Evolutionary conservation across 495 filamentous ascomycete genomes (phyloP).

Genomic region (Sordaria brevicollis): DNA sequence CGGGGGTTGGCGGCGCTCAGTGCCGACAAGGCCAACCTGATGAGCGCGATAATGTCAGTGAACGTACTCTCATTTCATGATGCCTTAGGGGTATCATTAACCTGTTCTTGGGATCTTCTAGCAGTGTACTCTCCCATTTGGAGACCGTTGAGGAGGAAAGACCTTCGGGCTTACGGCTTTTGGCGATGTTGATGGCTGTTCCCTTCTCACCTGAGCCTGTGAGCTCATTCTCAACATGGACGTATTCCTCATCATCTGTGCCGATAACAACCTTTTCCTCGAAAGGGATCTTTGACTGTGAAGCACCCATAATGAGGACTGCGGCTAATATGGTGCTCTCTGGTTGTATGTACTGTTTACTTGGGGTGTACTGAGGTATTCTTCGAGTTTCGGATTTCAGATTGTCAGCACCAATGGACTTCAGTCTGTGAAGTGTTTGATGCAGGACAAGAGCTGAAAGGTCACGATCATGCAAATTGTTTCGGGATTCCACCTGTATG

Average conservation of each 20-base stretch:
- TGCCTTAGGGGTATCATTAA: slow-evolving; percentile 10
- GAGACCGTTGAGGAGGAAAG: slow-evolving; percentile 37
- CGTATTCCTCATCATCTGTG: slow-evolving; percentile 37
- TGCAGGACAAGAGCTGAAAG: background rate
- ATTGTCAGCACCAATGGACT: background rate
- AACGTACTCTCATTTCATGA: background rate
- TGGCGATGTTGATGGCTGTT: background rate
- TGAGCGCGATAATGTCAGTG: background rate
- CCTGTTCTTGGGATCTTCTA: slow-evolving; percentile 56
- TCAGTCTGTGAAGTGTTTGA: background rate
- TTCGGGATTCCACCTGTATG: background rate
- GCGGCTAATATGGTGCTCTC: background rate
- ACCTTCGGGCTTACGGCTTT: slow-evolving; percentile 21
- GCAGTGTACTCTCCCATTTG: slow-evolving; percentile 49
- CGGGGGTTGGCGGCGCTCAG: slow-evolving; percentile 47
- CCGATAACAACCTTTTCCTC: slow-evolving; percentile 30
- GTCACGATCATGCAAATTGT: background rate
- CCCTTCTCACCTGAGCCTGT: slow-evolving; percentile 2
- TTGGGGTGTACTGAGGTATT: background rate
- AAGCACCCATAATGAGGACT: slow-evolving; percentile 35
- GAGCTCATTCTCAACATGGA: slow-evolving; percentile 24
- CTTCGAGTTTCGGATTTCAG: background rate
- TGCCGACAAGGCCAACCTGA: slow-evolving; percentile 55
- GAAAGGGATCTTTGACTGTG: slow-evolving; percentile 31
- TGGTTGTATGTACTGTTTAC: background rate